Evolutionary conservation across 1,284 basidiomycete genomes (phyloP).

Genomic region (Exobasidium cylindrosporum): DNA sequence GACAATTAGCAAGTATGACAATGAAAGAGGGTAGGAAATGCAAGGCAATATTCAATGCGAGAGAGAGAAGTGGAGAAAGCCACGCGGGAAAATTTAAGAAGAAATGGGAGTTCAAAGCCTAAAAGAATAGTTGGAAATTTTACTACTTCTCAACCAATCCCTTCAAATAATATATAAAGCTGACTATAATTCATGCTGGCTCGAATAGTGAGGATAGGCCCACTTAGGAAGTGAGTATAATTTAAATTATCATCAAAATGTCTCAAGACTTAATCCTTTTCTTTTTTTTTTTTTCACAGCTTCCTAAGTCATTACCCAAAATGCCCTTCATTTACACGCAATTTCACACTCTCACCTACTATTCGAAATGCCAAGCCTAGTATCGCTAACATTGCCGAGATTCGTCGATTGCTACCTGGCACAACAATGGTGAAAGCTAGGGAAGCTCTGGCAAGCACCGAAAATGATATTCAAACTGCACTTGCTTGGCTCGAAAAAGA

Average conservation of each 20-base stretch:
- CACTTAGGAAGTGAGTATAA: not conserved
- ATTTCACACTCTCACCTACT: not conserved
- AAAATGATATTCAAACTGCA: constrained; percentile 73
- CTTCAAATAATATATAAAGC: too few relatives aligned
- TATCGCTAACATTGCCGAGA: constrained; percentile 76
- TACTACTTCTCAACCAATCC: not conserved
- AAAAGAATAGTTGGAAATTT: not conserved
- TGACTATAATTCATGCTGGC: too few relatives aligned
- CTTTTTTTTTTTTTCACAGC: not conserved
- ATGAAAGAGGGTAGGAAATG: not conserved
- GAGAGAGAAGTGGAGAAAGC: not conserved
- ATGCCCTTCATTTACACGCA: not conserved
- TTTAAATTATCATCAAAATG: not conserved
- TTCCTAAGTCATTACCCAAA: not conserved
- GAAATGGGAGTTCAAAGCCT: not conserved
- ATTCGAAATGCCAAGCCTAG: constrained; percentile 46
- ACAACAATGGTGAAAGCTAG: constrained; percentile 83
- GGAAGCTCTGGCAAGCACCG: constrained; percentile 72
- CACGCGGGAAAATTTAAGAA: not conserved
- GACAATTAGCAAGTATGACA: too few relatives aligned
- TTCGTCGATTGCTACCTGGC: constrained; percentile 69
- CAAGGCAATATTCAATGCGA: not conserved
- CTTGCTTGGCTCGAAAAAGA: constrained; percentile 78
- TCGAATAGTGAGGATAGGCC: not conserved
- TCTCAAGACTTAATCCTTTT: not conserved